Percentiles rank a stretch among this genome's conserved stretches.
phyloP scores from a whole-genome alignment of 345 rosid genomes.

The Melaleuca quinquenervia region DNA sequence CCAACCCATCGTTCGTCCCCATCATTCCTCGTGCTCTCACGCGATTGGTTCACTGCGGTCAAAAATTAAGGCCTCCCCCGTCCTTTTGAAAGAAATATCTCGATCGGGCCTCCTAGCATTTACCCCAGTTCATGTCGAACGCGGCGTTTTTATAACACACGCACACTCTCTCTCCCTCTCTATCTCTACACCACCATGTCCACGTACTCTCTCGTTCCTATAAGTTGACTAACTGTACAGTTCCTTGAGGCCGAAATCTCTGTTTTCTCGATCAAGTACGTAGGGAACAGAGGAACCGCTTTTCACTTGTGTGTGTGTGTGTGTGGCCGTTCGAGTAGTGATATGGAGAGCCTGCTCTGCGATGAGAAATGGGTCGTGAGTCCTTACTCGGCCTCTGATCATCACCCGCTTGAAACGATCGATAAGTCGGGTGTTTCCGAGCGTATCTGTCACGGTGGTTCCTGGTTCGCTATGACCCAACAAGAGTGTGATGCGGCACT shows the following conservation, averaged over 20 bases:
- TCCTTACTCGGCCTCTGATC: not conserved
- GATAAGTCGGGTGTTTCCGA: not conserved
- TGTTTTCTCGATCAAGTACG: not conserved
- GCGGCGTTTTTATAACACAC: conserved; percentile 1
- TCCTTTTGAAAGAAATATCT: not conserved
- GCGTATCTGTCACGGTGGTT: too few relatives aligned
- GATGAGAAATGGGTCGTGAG: conserved; percentile 4
- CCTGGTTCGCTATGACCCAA: not conserved
- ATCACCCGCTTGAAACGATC: not conserved
- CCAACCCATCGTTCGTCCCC: not conserved
- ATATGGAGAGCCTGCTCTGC: conserved; percentile 7
- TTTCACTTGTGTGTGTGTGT: not conserved
- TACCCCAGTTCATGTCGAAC: conserved; percentile 10
- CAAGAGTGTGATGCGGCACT: conserved; percentile 1
- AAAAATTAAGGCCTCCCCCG: not conserved
- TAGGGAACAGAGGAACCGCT: not conserved
- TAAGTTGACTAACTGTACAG: not conserved
- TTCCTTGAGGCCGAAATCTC: not conserved
- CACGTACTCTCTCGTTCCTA: not conserved
- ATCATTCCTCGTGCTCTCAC: conserved; percentile 16
- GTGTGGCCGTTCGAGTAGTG: not conserved
- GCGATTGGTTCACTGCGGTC: conserved; percentile 11
- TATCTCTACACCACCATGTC: not conserved
- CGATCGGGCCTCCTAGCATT: not conserved
- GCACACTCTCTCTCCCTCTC: not conserved